Evolutionary conservation across 2,329 filamentous ascomycete species (phyloP).

Genomic region (Pseudogymnoascus pannorum): DNA sequence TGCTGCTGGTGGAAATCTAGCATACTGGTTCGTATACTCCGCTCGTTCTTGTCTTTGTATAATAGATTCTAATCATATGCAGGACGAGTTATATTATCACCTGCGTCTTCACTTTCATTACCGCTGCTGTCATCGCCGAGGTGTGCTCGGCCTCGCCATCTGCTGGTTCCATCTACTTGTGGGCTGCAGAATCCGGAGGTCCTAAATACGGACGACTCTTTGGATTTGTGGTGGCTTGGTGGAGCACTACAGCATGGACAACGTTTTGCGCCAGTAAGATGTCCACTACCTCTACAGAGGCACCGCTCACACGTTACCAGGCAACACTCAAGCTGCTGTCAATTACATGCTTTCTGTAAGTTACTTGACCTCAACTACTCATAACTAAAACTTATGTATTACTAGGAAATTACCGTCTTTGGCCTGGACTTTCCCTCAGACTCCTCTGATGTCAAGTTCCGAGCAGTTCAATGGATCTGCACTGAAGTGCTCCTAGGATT

Average conservation of each 20-base stretch:
- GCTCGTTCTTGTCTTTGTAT: background rate
- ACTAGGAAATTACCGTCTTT: conserved; percentile 50
- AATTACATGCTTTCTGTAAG: conserved; percentile 47
- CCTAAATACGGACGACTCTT: conserved; percentile 31
- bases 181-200: conserved; percentile 41
- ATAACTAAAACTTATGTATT: background rate
- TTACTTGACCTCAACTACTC: background rate
- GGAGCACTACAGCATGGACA: conserved; percentile 56
- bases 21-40: conserved; percentile 43
- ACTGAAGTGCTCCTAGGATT: conserved; percentile 44
- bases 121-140: conserved; percentile 52
- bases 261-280: conserved; percentile 45
- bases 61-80: conserved; percentile 11
- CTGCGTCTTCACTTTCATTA: conserved; percentile 53
- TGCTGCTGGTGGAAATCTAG: conserved; percentile 51
- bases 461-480: conserved; percentile 54
- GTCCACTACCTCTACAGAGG: background rate
- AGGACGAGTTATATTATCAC: conserved; percentile 55
- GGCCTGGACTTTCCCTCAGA: conserved; percentile 48
- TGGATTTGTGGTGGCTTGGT: conserved; percentile 49
- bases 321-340: conserved; percentile 42
- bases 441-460: conserved; percentile 45
- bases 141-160: conserved; percentile 42
- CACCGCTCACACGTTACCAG: conserved; percentile 19
- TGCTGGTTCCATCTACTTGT: conserved; percentile 36